phyloP scores from a whole-genome alignment of 2,329 filamentous ascomycete species.

The Aspergillus fischeri region DNA sequence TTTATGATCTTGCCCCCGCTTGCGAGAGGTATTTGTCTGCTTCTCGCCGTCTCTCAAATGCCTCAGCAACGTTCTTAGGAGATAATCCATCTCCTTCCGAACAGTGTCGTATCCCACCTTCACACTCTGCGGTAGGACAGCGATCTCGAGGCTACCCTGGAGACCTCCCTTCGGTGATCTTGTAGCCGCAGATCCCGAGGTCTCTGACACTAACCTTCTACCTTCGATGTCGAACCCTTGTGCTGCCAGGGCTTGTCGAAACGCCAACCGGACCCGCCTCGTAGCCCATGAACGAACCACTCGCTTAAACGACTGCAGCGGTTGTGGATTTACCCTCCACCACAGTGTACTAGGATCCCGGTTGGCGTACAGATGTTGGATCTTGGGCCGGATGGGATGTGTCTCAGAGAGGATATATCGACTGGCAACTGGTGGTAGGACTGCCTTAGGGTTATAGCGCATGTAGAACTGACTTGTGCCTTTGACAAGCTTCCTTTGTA shows the following conservation, averaged over 20 bases:
- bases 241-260: conserved; percentile 43
- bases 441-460: conserved; percentile 20
- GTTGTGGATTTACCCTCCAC: conserved; percentile 41
- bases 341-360: conserved; percentile 44
- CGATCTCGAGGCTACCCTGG: conserved; percentile 35
- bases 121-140: conserved; percentile 10
- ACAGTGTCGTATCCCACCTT: conserved; percentile 11
- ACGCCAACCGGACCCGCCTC: conserved; percentile 43
- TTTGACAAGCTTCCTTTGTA: conserved; percentile 12
- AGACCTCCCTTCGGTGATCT: conserved; percentile 19
- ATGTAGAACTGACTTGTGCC: conserved; percentile 19
- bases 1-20: background rate
- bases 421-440: conserved; percentile 25
- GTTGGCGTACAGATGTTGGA: conserved; percentile 32
- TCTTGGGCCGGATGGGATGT: conserved; percentile 37
- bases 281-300: conserved; percentile 46
- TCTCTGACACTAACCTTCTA: conserved; percentile 12
- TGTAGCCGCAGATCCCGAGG: background rate
- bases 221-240: conserved; percentile 43
- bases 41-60: background rate
- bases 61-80: conserved; percentile 13
- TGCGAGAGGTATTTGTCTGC: background rate
- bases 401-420: conserved; percentile 25
- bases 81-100: conserved; percentile 13
- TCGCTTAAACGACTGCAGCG: conserved; percentile 31